Conservation (phyloP, 2,329 filamentous ascomycete species). For the Xylaria digitata region DNA sequence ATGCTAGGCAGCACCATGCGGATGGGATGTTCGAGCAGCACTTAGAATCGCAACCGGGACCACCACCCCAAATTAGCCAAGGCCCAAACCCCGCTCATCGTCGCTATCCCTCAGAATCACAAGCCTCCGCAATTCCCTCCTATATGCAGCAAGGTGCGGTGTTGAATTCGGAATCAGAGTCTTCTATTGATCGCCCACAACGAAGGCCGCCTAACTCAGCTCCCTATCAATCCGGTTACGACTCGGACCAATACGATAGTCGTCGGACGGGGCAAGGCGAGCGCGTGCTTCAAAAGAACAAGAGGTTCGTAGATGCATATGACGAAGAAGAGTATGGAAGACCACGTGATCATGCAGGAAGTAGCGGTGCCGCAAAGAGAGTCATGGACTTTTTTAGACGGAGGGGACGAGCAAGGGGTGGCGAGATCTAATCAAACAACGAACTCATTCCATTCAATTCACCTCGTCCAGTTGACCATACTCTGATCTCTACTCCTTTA, state of each 20-base stretch:
- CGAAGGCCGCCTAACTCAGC: conserved; percentile 58
- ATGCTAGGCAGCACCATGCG: conserved; percentile 50
- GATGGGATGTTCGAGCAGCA: conserved; percentile 55
- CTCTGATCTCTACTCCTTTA: conserved; percentile 15
- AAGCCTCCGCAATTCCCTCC: conserved; percentile 58
- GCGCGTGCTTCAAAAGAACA: conserved; percentile 82
- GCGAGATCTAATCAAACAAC: conserved; percentile 54
- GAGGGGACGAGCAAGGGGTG: conserved; percentile 78
- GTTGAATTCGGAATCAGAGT: conserved; percentile 64
- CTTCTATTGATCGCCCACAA: conserved; percentile 60
- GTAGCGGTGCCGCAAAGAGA: conserved; percentile 85
- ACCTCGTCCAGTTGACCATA: conserved; percentile 11
- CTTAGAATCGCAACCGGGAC: conserved; percentile 49
- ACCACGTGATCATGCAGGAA: conserved; percentile 76
- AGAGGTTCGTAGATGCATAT: conserved; percentile 90
- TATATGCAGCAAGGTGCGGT: conserved; percentile 61
- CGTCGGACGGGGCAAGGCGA: conserved; percentile 54
- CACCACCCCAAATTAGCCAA: conserved; percentile 37
- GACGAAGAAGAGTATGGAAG: conserved; percentile 75
- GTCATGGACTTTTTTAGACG: conserved; percentile 99
- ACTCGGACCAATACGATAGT: conserved; percentile 57
- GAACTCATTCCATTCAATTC: conserved; percentile 16
- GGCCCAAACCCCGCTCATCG: conserved; percentile 55
- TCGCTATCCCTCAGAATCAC: conserved; percentile 56
- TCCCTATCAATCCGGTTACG: conserved; percentile 58